Conservation (phyloP, 2,329 filamentous ascomycete genomes). For the Fusarium sp. region DNA sequence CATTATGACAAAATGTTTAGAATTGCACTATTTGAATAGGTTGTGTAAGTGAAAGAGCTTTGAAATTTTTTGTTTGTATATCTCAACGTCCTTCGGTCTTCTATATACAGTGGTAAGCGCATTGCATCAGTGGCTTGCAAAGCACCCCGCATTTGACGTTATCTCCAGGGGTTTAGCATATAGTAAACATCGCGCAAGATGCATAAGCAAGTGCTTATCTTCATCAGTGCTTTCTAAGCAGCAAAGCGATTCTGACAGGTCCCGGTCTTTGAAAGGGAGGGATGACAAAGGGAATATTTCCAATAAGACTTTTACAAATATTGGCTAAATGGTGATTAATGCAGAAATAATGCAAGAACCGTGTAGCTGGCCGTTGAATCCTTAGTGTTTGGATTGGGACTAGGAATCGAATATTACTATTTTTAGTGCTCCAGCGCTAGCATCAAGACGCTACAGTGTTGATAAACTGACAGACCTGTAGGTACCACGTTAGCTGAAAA, state of each 20-base stretch:
- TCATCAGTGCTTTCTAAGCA: conserved; percentile 1
- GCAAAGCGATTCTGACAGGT: not conserved
- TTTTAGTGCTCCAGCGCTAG: no score
- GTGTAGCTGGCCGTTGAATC: no score
- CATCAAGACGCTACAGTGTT: no score
- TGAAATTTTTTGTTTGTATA: fast-evolving
- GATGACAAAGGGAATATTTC: not conserved
- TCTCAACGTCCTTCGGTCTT: fast-evolving
- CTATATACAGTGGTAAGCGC: not conserved
- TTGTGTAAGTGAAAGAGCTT: not conserved
- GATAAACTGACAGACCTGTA: no score
- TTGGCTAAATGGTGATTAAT: not conserved
- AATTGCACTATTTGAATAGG: no score
- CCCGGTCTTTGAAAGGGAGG: fast-evolving
- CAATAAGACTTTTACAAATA: not conserved
- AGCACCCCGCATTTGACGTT: not conserved
- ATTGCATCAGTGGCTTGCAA: not conserved
- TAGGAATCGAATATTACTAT: no score
- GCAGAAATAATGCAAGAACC: no score
- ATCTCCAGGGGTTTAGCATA: not conserved
- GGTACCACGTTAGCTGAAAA: no score
- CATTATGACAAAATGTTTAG: not conserved
- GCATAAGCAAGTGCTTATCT: conserved; percentile 25
- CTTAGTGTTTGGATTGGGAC: no score
- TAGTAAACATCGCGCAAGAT: conserved; percentile 2